Percentiles rank a stretch among this genome's conserved stretches.
phyloP scores from a whole-genome alignment of 805 yeast genomes.

The Candida koratica region DNA sequence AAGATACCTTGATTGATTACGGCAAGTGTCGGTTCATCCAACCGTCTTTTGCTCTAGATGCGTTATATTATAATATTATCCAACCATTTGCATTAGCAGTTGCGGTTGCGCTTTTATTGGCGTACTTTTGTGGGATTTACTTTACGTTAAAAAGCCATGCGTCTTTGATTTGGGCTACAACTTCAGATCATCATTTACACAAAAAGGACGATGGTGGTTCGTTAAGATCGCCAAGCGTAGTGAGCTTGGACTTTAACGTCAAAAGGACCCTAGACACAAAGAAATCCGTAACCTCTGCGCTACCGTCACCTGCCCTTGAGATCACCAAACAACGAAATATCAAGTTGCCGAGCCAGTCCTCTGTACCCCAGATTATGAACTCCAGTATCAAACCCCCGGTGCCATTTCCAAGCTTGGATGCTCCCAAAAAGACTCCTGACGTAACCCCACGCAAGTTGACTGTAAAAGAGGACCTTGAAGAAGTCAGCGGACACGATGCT shows the following conservation, averaged over 20 bases:
- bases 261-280: constrained; percentile 8
- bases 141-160: constrained; percentile 96
- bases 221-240: constrained; percentile 37
- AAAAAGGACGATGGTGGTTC: constrained; percentile 22
- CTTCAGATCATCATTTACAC: constrained; percentile 24
- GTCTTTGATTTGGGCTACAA: constrained; percentile 85
- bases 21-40: constrained; percentile 72
- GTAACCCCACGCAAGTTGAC: constrained; percentile 1
- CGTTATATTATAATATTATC: constrained; percentile 61
- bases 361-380: constrained; percentile 1
- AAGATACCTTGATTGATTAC: constrained; percentile 41
- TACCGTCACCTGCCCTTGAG: constrained; percentile 20
- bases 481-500: constrained; percentile 82
- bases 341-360: constrained; percentile 3
- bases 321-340: constrained; percentile 18
- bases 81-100: constrained; percentile 81
- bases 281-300: constrained; percentile 6
- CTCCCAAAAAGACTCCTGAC: constrained; percentile 6
- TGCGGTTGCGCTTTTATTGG: constrained; percentile 73
- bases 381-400: neutral
- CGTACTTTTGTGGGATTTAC: constrained; percentile 84
- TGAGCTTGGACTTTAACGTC: constrained; percentile 22
- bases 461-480: constrained; percentile 24
- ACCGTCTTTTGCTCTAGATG: constrained; percentile 68
- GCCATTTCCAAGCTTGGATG: constrained; percentile 2